Evolutionary conservation across 2,329 filamentous ascomycete species (phyloP).

Genomic region (Triangularia setosa): DNA sequence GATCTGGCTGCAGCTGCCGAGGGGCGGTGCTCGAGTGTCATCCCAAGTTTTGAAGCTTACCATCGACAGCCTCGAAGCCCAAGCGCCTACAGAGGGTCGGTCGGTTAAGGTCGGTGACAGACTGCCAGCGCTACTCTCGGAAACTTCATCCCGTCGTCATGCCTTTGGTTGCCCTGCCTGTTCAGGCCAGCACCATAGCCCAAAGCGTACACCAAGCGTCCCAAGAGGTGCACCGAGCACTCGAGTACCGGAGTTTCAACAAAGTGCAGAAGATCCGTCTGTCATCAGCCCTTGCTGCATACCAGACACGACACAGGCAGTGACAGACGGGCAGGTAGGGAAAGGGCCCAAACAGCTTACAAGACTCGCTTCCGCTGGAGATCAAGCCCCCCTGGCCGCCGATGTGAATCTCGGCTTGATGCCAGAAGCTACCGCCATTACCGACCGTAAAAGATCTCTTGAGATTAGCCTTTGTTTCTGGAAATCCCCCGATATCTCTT

Average conservation of each 20-base stretch:
- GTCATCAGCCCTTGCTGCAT: constrained; percentile 23
- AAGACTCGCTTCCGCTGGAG: constrained; percentile 26
- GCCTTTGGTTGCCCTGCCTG: constrained; percentile 18
- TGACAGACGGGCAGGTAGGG: constrained; percentile 24
- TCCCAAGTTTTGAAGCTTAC: constrained; percentile 10
- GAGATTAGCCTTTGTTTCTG: constrained; percentile 34
- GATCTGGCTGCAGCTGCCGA: background rate
- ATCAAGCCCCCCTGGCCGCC: constrained; percentile 27
- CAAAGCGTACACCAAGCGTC: background rate
- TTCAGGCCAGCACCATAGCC: constrained; percentile 16
- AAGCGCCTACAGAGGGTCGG: constrained; percentile 7
- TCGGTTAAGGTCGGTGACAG: constrained; percentile 15
- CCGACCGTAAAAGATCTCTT: constrained; percentile 24
- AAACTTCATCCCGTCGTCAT: constrained; percentile 24
- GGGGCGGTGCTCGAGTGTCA: background rate
- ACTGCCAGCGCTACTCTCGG: constrained; percentile 13
- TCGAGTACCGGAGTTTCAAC: constrained; percentile 10
- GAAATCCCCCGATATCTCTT: constrained; percentile 24
- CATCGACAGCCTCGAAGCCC: background rate
- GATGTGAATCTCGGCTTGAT: constrained; percentile 14
- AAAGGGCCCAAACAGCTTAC: constrained; percentile 21
- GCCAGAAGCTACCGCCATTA: constrained; percentile 10
- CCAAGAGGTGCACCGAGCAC: constrained; percentile 2
- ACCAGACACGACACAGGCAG: constrained; percentile 21
- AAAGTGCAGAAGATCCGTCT: constrained; percentile 4